A percentile compares a stretch with the other conserved stretches of the same genome.
These are phyloP conservation scores for Nyssa sinensis DNA, from an alignment of 148 eudicot species.

Conservation along the genomic window DNA sequence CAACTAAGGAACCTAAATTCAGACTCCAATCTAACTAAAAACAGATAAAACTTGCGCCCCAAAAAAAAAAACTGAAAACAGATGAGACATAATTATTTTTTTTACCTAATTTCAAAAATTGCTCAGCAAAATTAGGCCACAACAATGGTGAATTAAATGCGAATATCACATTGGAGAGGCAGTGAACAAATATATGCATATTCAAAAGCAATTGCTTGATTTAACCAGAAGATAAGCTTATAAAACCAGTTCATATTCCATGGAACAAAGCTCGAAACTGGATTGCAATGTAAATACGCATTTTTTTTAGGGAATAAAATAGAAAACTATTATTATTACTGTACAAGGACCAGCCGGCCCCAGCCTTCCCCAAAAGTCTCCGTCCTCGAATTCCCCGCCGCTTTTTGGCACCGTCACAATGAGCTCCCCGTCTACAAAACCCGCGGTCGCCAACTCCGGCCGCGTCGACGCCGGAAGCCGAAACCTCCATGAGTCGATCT, in stretches of 20 bases:
- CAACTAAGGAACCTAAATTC: too few relatives aligned
- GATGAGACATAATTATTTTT: too few relatives aligned
- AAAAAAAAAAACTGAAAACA: too few relatives aligned
- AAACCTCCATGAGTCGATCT: conserved; percentile 47
- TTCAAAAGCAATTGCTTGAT: too few relatives aligned
- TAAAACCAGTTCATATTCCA: neutral
- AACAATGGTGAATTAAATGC: too few relatives aligned
- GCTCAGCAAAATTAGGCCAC: too few relatives aligned
- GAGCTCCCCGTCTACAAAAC: conserved; percentile 33
- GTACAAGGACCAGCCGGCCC: conserved; percentile 35
- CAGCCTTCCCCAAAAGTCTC: conserved; percentile 21
- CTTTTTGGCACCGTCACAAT: conserved; percentile 67
- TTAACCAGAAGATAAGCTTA: neutral
- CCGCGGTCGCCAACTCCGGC: conserved; percentile 40
- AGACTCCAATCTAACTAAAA: too few relatives aligned
- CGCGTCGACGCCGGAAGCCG: conserved; percentile 33
- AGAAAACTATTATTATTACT: neutral
- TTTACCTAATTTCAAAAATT: too few relatives aligned
- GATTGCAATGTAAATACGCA: neutral
- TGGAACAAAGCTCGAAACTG: too few relatives aligned
- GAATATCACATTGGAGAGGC: neutral
- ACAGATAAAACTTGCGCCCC: too few relatives aligned
- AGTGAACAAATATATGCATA: too few relatives aligned
- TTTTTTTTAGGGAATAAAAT: neutral
- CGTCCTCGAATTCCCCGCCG: conserved; percentile 15